Conservation (phyloP, 208 protist genomes). For the Leishmania gerbilli region DNA sequence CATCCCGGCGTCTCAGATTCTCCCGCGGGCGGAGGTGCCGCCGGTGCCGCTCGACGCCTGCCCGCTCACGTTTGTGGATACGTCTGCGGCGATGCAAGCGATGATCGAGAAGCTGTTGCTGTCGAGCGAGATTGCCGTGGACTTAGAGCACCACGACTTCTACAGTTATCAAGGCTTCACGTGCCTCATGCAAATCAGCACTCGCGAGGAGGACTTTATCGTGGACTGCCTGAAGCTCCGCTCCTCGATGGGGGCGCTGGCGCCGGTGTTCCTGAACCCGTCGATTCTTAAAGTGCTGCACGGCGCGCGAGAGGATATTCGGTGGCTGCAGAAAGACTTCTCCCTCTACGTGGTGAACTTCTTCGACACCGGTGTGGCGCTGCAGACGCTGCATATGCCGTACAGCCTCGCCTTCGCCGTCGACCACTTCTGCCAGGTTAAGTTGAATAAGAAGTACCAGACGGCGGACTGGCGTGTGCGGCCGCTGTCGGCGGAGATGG, state of each 20-base stretch:
- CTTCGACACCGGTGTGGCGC: constrained; percentile 97
- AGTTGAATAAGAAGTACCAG: constrained; percentile 97
- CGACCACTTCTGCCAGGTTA: constrained; percentile 94
- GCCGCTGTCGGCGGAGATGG: constrained; percentile 97
- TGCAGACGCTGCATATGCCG: constrained; percentile 92
- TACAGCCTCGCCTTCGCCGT: constrained; percentile 95
- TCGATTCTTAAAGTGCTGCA: constrained; percentile 97
- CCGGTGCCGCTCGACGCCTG: constrained; percentile 64
- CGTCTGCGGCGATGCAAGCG: constrained; percentile 46
- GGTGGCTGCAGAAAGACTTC: constrained; percentile 99
- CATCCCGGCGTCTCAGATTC: constrained; percentile 56
- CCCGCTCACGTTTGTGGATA: constrained; percentile 78
- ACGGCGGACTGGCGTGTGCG: constrained; percentile 98
- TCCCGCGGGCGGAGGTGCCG: constrained; percentile 52
- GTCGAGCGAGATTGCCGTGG: constrained; percentile 92
- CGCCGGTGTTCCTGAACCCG: constrained; percentile 92
- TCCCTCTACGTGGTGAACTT: constrained; percentile 98
- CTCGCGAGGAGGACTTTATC: constrained; percentile 95
- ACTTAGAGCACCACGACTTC: constrained; percentile 95
- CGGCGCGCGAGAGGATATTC: constrained; percentile 95
- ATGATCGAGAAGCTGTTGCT: constrained; percentile 50
- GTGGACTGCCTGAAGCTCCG: constrained; percentile 96
- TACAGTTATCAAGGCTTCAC: constrained; percentile 97
- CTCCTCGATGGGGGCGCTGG: constrained; percentile 85
- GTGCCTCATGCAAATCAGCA: constrained; percentile 99